phyloP scores from a whole-genome alignment of 2,329 filamentous ascomycete species.

The Fusarium xylarioides region DNA sequence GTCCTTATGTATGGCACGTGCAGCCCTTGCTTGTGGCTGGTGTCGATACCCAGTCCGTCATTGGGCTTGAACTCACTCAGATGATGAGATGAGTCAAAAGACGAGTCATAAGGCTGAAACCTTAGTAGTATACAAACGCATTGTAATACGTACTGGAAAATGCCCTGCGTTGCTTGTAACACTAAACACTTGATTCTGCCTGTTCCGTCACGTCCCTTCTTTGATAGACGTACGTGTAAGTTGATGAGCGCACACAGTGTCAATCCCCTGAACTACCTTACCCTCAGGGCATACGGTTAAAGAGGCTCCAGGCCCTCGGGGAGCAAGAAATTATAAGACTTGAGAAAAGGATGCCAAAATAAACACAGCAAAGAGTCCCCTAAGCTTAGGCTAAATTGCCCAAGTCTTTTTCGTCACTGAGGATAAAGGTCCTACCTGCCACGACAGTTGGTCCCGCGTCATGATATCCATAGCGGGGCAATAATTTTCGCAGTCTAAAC shows the following conservation, averaged over 20 bases:
- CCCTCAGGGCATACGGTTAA: neutral
- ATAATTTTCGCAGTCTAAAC: conserved; percentile 51
- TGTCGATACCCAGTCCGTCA: conserved; percentile 13
- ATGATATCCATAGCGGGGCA: conserved; percentile 50
- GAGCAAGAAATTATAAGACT: neutral
- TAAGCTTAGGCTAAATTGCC: neutral
- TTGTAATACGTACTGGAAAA: neutral
- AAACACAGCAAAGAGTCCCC: neutral
- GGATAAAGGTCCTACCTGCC: neutral
- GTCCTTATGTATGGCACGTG: conserved; percentile 19
- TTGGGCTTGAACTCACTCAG: neutral
- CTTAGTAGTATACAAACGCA: neutral
- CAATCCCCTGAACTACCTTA: conserved; percentile 21
- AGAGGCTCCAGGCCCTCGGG: neutral
- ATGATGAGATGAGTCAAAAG: neutral
- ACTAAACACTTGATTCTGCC: neutral
- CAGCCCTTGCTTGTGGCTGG: conserved; percentile 17
- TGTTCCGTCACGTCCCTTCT: neutral
- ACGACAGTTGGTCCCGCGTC: conserved; percentile 38
- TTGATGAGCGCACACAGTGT: conserved; percentile 4
- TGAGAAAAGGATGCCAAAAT: neutral
- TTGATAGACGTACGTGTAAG: conserved; percentile 6
- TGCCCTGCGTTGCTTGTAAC: too few relatives aligned
- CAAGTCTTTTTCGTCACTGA: neutral
- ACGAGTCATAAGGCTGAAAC: conserved; percentile 1